These are phyloP conservation scores for Boletus insuetus DNA, from an alignment of 768 basidiomycete genomes.

Conservation along the genomic window DNA sequence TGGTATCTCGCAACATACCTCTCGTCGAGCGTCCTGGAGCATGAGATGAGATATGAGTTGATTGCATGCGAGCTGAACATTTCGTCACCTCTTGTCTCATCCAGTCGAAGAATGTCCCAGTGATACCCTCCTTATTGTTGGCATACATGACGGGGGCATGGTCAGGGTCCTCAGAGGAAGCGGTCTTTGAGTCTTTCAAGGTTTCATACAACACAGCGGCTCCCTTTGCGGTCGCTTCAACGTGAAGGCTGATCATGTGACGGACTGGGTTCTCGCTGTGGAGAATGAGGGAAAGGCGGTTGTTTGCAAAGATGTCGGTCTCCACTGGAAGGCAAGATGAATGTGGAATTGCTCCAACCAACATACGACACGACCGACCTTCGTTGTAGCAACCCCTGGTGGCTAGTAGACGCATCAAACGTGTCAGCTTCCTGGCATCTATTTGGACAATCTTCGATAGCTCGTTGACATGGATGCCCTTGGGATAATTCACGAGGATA, in stretches of 20 bases:
- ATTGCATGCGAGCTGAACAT: neutral
- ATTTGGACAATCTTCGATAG: conserved; percentile 23
- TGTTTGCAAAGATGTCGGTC: conserved; percentile 33
- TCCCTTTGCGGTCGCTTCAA: conserved; percentile 17
- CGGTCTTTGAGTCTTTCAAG: conserved; percentile 23
- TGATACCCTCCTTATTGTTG: conserved; percentile 15
- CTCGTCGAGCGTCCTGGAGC: conserved; percentile 17
- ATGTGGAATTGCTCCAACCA: neutral
- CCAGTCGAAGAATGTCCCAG: conserved; percentile 25
- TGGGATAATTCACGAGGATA: conserved; percentile 25
- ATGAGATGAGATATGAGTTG: neutral
- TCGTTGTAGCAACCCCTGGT: conserved; percentile 32
- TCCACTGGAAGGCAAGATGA: conserved; percentile 20
- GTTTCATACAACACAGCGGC: conserved; percentile 25
- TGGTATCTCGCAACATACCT: conserved; percentile 5
- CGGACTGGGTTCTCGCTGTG: conserved; percentile 21
- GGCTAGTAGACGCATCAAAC: conserved; percentile 30
- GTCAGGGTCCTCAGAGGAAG: conserved; percentile 18
- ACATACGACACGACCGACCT: conserved; percentile 20
- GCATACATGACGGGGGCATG: conserved; percentile 23
- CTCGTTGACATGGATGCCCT: conserved; percentile 31
- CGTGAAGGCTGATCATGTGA: conserved; percentile 19
- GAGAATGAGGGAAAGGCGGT: conserved; percentile 32
- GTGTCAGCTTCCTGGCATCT: conserved; percentile 28
- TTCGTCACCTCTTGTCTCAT: conserved; percentile 22